phyloP scores from a whole-genome alignment of 2,329 filamentous ascomycete species.

The Coniochaeta sp. region DNA sequence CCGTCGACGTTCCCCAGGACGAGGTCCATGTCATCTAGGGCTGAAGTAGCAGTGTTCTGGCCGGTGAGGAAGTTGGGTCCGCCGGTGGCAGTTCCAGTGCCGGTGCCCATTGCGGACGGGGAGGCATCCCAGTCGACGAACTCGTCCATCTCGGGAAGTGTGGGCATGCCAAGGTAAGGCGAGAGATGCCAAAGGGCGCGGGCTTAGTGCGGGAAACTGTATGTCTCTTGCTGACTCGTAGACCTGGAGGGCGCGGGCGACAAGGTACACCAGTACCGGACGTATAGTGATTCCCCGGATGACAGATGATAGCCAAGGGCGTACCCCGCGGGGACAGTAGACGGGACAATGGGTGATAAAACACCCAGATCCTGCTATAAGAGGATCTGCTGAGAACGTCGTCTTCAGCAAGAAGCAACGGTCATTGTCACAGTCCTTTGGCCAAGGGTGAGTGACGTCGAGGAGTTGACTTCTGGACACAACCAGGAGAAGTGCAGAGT shows the following conservation, averaged over 20 bases:
- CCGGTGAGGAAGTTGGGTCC: conserved; percentile 8
- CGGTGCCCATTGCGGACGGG: conserved; percentile 24
- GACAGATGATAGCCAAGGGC: background rate
- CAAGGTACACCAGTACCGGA: background rate
- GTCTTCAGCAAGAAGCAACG: background rate
- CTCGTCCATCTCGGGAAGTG: conserved; percentile 39
- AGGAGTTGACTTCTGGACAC: background rate
- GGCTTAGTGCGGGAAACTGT: background rate
- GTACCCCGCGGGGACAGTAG: background rate
- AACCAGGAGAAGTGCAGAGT: background rate
- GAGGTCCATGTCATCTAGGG: conserved; percentile 39
- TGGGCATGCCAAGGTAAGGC: conserved; percentile 13
- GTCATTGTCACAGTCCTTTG: background rate
- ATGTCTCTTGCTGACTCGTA: background rate
- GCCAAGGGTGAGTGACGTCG: background rate
- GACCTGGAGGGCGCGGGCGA: background rate
- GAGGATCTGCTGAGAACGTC: background rate
- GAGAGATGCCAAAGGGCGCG: background rate
- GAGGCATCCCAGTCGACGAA: conserved; percentile 57
- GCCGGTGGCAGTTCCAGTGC: conserved; percentile 19
- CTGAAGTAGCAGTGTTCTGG: conserved; percentile 12
- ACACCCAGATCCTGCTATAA: background rate
- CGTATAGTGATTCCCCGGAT: background rate
- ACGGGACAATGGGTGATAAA: background rate
- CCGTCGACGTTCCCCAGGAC: conserved; percentile 49